Conservation (phyloP, 2,329 filamentous ascomycete species). For the Magnaporthiopsis incrustans region DNA sequence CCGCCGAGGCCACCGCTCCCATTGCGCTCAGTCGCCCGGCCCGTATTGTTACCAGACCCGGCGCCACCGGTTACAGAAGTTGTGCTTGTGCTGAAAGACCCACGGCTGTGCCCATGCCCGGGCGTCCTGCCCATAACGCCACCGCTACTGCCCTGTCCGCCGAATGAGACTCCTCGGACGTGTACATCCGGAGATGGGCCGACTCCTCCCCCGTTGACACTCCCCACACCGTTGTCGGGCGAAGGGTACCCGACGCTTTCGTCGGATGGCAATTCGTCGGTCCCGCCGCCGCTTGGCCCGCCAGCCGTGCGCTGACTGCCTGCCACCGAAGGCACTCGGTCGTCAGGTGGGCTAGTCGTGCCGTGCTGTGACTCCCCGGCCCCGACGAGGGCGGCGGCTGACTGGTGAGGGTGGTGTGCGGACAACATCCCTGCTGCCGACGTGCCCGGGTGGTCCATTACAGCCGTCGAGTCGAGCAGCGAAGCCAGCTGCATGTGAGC, state of each 20-base stretch:
- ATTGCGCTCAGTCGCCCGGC: neutral
- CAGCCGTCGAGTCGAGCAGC: slow-evolving; percentile 11
- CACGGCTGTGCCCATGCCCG: slow-evolving; percentile 1
- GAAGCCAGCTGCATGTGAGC: slow-evolving; percentile 14
- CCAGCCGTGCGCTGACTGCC: slow-evolving; percentile 7
- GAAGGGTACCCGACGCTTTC: slow-evolving; percentile 22
- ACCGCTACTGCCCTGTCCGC: too few species aligned
- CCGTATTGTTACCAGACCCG: neutral
- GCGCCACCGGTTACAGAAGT: neutral
- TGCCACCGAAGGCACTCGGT: neutral
- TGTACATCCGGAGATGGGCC: neutral
- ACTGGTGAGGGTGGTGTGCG: slow-evolving; percentile 2
- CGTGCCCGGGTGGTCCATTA: neutral
- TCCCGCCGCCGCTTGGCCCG: slow-evolving; percentile 1
- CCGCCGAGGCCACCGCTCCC: neutral
- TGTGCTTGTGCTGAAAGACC: slow-evolving; percentile 15
- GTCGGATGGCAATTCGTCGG: slow-evolving; percentile 17
- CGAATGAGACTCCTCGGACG: neutral
- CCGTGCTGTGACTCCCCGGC: slow-evolving; percentile 1
- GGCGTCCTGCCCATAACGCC: neutral
- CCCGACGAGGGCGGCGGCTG: slow-evolving; percentile 1
- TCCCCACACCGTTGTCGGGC: slow-evolving; percentile 14
- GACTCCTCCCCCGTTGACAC: slow-evolving; percentile 4
- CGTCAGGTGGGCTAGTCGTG: slow-evolving; percentile 8
- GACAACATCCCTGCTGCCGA: neutral